phyloP scores from a whole-genome alignment of 768 basidiomycete species.

The Amanita pallidorosea region DNA sequence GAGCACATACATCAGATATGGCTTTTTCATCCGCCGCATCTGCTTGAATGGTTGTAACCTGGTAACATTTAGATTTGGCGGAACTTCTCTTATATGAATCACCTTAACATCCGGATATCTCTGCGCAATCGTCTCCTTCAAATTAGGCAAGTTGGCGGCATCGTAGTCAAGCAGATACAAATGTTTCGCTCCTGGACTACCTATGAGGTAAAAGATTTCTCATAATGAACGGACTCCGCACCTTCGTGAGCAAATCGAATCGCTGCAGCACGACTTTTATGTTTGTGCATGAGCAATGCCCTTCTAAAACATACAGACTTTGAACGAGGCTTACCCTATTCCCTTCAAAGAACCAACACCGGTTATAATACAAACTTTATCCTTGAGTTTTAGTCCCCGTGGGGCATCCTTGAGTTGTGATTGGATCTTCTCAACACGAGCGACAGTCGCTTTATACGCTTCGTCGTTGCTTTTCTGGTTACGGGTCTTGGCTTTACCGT shows the following conservation, averaged over 20 bases:
- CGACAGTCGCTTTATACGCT: slow-evolving; percentile 47
- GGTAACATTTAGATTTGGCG: not conserved
- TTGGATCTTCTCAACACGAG: slow-evolving; percentile 58
- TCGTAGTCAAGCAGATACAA: slow-evolving; percentile 71
- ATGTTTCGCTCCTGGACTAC: slow-evolving; percentile 52
- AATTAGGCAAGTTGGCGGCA: slow-evolving; percentile 52
- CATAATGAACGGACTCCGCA: slow-evolving; percentile 12
- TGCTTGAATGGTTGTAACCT: slow-evolving; percentile 72
- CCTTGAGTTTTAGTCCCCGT: slow-evolving; percentile 46
- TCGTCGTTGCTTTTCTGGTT: slow-evolving; percentile 28
- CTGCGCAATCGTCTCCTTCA: slow-evolving; percentile 57
- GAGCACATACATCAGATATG: slow-evolving; percentile 58
- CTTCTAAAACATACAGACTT: slow-evolving; percentile 1
- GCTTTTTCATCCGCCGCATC: slow-evolving; percentile 77
- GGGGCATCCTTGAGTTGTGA: slow-evolving; percentile 48
- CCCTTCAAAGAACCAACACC: slow-evolving; percentile 82
- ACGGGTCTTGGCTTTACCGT: slow-evolving; percentile 21
- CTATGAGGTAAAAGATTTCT: slow-evolving; percentile 4
- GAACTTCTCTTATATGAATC: slow-evolving; percentile 6
- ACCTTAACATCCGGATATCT: slow-evolving; percentile 78
- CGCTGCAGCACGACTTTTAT: slow-evolving; percentile 54
- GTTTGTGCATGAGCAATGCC: slow-evolving; percentile 2
- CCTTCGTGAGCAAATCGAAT: slow-evolving; percentile 76
- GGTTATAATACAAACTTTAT: slow-evolving; percentile 81
- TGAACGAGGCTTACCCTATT: slow-evolving; percentile 55